phyloP scores from a whole-genome alignment of 2,329 filamentous ascomycete genomes.

The Lojkania enalia region DNA sequence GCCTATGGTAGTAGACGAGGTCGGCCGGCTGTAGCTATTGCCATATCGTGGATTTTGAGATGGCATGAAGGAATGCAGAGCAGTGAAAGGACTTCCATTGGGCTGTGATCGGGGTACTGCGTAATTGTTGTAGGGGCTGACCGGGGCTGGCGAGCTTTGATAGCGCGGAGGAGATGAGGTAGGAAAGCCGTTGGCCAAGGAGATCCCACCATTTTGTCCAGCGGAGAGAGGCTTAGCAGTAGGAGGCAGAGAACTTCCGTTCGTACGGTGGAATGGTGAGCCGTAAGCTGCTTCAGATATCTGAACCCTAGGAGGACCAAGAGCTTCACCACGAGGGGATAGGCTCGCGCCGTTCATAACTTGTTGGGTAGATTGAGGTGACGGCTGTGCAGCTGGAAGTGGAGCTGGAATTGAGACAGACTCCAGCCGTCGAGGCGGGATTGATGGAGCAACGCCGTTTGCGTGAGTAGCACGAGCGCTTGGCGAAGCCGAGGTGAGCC shows the following conservation, averaged over 20 bases:
- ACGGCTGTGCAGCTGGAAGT: slow-evolving; percentile 15
- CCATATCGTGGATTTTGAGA: slow-evolving; percentile 20
- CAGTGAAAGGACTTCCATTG: slow-evolving; percentile 33
- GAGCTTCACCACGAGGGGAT: slow-evolving; percentile 49
- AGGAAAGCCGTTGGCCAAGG: slow-evolving; percentile 28
- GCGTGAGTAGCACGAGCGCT: slow-evolving; percentile 19
- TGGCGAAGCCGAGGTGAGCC: slow-evolving; percentile 57
- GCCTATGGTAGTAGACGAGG: slow-evolving; percentile 29
- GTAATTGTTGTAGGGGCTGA: slow-evolving; percentile 32
- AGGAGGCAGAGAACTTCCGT: slow-evolving; percentile 32
- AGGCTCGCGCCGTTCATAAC: slow-evolving; percentile 49
- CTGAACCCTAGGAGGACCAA: slow-evolving; percentile 48
- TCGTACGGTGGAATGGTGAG: slow-evolving; percentile 30
- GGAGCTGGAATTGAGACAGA: slow-evolving; percentile 27
- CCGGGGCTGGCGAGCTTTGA: slow-evolving; percentile 27
- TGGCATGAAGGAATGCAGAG: slow-evolving; percentile 27
- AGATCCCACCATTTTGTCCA: slow-evolving; percentile 17
- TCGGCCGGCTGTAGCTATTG: slow-evolving; percentile 37
- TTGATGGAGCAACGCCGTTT: slow-evolving; percentile 22
- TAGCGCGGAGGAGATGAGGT: slow-evolving; percentile 41
- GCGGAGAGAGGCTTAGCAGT: slow-evolving; percentile 25
- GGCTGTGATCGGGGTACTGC: slow-evolving; percentile 26
- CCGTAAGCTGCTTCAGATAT: slow-evolving; percentile 42
- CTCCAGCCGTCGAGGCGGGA: slow-evolving; percentile 17
- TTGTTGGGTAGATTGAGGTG: slow-evolving; percentile 24